Conservation (phyloP, 2,329 filamentous ascomycete species). For the Pyrenophora seminiperda region DNA sequence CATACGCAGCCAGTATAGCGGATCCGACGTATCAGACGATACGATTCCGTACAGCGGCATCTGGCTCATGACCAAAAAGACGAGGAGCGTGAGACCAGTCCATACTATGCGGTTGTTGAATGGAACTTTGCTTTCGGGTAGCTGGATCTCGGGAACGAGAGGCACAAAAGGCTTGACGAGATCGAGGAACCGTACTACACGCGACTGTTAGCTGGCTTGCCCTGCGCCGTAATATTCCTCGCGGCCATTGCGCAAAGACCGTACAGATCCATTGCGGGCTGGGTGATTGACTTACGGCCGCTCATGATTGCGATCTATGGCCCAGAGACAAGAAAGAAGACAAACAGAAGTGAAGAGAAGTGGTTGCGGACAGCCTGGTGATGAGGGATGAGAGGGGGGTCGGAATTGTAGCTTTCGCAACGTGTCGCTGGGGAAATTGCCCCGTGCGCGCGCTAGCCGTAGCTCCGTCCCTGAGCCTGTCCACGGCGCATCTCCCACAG, state of each 20-base stretch:
- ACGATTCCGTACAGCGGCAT: slow-evolving; percentile 97
- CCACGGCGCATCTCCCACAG: slow-evolving; percentile 25
- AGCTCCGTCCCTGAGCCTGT: slow-evolving; percentile 33
- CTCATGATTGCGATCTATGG: slow-evolving; percentile 59
- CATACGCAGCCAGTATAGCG: slow-evolving; percentile 99
- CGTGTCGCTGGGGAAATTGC: slow-evolving; percentile 37
- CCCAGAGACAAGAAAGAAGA: slow-evolving; percentile 43
- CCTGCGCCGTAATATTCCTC: slow-evolving; percentile 6
- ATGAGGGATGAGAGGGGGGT: slow-evolving; percentile 41
- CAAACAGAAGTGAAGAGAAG: slow-evolving; percentile 36
- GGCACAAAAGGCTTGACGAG: slow-evolving; percentile 99
- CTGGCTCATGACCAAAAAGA: slow-evolving; percentile 99
- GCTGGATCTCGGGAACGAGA: slow-evolving; percentile 91
- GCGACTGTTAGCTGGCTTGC: slow-evolving; percentile 29
- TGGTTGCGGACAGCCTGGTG: slow-evolving; percentile 33
- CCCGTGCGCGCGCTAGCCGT: slow-evolving; percentile 26
- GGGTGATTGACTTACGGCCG: slow-evolving; percentile 58
- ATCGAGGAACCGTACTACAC: slow-evolving; percentile 94
- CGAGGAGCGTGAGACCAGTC: slow-evolving; percentile 76
- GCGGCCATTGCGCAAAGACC: slow-evolving; percentile 13
- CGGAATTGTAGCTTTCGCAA: slow-evolving; percentile 36
- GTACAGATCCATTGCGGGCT: slow-evolving; percentile 31
- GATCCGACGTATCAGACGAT: slow-evolving; percentile 93
- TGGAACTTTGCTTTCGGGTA: slow-evolving; percentile 93
- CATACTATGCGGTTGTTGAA: slow-evolving; percentile 81